Conservation (phyloP, 306 rosid species). For the Carpinus viminea region DNA sequence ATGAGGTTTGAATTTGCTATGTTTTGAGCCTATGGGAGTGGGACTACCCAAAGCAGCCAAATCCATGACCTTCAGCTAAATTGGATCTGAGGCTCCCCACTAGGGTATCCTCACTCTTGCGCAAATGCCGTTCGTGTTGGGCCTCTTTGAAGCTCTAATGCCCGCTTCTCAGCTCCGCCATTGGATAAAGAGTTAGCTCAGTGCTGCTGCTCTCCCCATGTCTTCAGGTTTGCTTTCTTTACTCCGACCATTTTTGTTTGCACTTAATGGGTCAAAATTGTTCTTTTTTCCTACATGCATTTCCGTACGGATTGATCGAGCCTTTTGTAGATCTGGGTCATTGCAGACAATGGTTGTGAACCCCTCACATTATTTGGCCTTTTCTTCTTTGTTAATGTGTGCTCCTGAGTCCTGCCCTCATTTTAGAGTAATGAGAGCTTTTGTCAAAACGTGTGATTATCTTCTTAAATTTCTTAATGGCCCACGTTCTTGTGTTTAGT, state of each 20-base stretch:
- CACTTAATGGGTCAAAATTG: background rate
- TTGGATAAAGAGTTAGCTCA: background rate
- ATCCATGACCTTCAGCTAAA: no score
- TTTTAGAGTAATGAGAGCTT: background rate
- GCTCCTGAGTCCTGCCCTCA: no score
- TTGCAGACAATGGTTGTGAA: constrained; percentile 18
- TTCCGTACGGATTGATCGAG: background rate
- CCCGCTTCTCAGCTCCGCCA: constrained; percentile 27
- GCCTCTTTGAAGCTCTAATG: constrained; percentile 33
- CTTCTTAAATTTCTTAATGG: background rate
- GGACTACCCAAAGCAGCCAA: no score
- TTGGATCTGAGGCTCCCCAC: no score
- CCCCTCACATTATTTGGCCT: background rate
- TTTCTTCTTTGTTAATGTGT: background rate
- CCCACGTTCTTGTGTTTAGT: constrained; percentile 35
- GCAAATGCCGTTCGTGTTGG: constrained; percentile 18
- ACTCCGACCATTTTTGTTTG: background rate
- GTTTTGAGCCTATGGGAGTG: no score
- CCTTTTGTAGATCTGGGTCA: constrained; percentile 57
- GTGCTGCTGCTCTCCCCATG: background rate
- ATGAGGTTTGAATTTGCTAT: no score
- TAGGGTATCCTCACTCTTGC: no score
- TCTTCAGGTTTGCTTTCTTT: constrained; percentile 1
- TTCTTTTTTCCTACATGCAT: background rate
- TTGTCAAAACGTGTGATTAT: background rate